These are phyloP conservation scores for Leptographium wingfieldii DNA, from an alignment of 2,329 filamentous ascomycete genomes.

Conservation along the genomic window DNA sequence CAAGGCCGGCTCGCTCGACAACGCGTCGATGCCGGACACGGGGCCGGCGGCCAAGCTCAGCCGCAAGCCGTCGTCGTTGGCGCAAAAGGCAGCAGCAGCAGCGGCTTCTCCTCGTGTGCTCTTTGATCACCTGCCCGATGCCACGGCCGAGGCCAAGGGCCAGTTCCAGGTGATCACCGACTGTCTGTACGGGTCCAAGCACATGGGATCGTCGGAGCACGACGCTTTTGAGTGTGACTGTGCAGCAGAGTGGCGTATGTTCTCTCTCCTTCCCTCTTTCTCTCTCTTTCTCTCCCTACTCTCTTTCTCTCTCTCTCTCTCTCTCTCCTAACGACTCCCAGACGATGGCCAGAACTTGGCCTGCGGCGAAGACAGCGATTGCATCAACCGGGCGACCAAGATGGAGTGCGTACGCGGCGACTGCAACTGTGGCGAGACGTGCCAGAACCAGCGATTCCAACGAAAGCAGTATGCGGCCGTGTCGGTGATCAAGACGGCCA, in stretches of 20 bases:
- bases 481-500: conserved; percentile 92
- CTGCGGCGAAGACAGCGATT: conserved; percentile 92
- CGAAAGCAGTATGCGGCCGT: conserved; percentile 81
- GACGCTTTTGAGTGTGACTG: conserved; percentile 92
- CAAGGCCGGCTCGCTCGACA: conserved; percentile 32
- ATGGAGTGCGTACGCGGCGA: conserved; percentile 82
- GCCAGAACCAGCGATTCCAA: conserved; percentile 92
- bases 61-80: conserved; percentile 47
- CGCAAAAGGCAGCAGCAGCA: conserved; percentile 40
- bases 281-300: too few species aligned
- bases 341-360: conserved; percentile 60
- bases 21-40: conserved; percentile 33
- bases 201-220: conserved; percentile 82
- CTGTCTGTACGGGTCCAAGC: conserved; percentile 85
- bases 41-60: conserved; percentile 53
- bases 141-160: conserved; percentile 60
- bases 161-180: conserved; percentile 72
- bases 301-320: not conserved
- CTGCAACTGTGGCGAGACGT: conserved; percentile 75
- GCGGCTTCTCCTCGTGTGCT: conserved; percentile 28
- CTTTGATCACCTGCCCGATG: conserved; percentile 65
- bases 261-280: too few species aligned
- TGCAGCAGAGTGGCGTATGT: conserved; percentile 84
- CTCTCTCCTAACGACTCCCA: conserved; percentile 20
- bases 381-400: conserved; percentile 95